Evolutionary conservation across 2,329 filamentous ascomycete genomes (phyloP).

Genomic region (Arthrobotrys megalospora): DNA sequence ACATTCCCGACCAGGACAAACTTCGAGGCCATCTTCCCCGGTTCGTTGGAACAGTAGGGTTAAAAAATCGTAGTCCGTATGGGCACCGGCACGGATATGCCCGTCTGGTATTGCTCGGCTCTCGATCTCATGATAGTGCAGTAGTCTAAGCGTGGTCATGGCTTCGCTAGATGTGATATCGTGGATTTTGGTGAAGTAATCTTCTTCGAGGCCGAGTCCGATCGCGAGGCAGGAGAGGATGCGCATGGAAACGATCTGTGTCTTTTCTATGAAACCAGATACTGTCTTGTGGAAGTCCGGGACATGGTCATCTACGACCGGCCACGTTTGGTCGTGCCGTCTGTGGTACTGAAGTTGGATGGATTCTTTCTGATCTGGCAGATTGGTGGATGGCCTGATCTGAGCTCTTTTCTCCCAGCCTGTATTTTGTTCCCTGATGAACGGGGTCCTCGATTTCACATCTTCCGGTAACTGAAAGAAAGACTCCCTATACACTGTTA

Average conservation of each 20-base stretch:
- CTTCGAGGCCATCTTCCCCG: constrained; percentile 76
- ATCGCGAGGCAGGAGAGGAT: constrained; percentile 75
- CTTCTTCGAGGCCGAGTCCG: constrained; percentile 73
- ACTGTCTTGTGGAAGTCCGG: constrained; percentile 70
- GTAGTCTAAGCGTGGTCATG: constrained; percentile 73
- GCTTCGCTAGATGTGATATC: constrained; percentile 70
- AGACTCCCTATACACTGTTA: constrained; percentile 67
- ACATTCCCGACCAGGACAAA: constrained; percentile 76
- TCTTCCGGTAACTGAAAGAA: constrained; percentile 73
- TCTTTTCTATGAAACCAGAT: constrained; percentile 72
- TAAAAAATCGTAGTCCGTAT: constrained; percentile 76
- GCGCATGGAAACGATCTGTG: constrained; percentile 72
- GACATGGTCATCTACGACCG: constrained; percentile 69
- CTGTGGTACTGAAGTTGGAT: constrained; percentile 76
- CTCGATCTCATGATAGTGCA: constrained; percentile 73
- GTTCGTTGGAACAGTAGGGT: constrained; percentile 76
- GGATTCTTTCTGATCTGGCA: constrained; percentile 74
- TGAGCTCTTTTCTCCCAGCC: constrained; percentile 76
- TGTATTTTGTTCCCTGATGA: constrained; percentile 71
- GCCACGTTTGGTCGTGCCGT: constrained; percentile 72
- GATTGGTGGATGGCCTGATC: constrained; percentile 74
- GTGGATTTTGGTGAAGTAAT: constrained; percentile 74
- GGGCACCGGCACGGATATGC: constrained; percentile 73
- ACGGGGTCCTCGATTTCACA: constrained; percentile 73
- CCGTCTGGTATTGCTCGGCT: constrained; percentile 65